Evolutionary conservation across 1,284 basidiomycete species (phyloP).

Genomic region (Bjerkandera adusta): DNA sequence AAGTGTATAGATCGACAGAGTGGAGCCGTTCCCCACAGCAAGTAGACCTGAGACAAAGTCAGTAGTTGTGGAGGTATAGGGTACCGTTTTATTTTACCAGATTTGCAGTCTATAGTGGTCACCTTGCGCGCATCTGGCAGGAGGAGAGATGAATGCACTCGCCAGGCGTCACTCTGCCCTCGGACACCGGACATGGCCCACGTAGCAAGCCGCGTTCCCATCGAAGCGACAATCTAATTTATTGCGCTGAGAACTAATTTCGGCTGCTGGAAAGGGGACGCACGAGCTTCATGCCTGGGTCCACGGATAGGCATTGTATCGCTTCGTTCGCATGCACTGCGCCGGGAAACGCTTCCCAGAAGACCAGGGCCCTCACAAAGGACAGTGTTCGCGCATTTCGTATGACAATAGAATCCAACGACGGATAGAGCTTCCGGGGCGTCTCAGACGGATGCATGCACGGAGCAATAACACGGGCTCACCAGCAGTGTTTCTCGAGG

Average conservation of each 20-base stretch:
- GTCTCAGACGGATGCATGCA: background rate
- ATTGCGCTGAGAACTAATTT: background rate
- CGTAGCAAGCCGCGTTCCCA: slow-evolving; percentile 61
- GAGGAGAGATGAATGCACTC: slow-evolving; percentile 75
- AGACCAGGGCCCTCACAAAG: slow-evolving; percentile 65
- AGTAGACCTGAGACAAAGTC: slow-evolving; percentile 55
- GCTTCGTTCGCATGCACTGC: slow-evolving; percentile 39
- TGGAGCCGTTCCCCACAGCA: slow-evolving; percentile 56
- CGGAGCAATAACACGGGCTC: slow-evolving; percentile 25
- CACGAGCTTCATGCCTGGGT: slow-evolving; percentile 76
- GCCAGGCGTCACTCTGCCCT: slow-evolving; percentile 61
- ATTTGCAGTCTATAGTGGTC: slow-evolving; percentile 65
- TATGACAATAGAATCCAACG: slow-evolving; percentile 64
- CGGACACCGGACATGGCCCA: slow-evolving; percentile 73
- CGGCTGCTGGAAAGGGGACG: slow-evolving; percentile 27
- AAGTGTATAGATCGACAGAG: slow-evolving; percentile 69
- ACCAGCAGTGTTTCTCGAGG: slow-evolving; percentile 58
- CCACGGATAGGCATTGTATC: slow-evolving; percentile 65
- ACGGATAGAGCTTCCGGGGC: slow-evolving; percentile 59
- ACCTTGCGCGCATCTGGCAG: slow-evolving; percentile 53
- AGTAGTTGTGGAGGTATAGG: background rate
- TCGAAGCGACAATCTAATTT: slow-evolving; percentile 66
- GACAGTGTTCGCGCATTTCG: slow-evolving; percentile 62
- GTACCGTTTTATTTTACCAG: slow-evolving; percentile 42
- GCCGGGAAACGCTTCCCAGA: slow-evolving; percentile 75